A percentile compares a stretch with the other conserved stretches of the same genome.
phyloP scores from a whole-genome alignment of 2,329 filamentous ascomycete species.

The Apiospora aurea region DNA sequence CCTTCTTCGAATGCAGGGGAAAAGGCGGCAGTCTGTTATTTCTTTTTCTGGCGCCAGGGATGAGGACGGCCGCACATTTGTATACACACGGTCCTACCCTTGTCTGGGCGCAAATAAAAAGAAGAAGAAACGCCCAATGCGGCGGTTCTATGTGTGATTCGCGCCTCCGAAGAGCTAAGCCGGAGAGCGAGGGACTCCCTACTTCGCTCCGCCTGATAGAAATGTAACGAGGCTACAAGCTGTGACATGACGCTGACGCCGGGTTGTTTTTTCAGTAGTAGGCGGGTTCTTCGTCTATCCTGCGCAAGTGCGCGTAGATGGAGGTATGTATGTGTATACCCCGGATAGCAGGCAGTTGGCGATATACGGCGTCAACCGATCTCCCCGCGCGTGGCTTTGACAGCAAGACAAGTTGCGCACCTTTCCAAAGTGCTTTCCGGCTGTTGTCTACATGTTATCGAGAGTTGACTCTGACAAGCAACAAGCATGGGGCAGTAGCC shows the following conservation, averaged over 20 bases:
- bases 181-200: background rate
- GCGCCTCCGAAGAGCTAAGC: background rate
- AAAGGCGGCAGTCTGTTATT: background rate
- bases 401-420: constrained; percentile 8
- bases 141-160: background rate
- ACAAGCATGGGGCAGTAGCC: background rate
- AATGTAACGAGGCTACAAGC: background rate
- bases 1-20: background rate
- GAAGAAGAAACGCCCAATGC: constrained; percentile 20
- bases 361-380: background rate
- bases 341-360: background rate
- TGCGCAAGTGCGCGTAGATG: background rate
- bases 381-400: background rate
- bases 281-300: background rate
- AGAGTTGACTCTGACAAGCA: constrained; percentile 16
- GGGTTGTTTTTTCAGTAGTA: background rate
- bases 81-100: background rate
- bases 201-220: background rate
- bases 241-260: background rate
- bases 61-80: background rate
- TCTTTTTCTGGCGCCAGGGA: background rate
- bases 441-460: background rate
- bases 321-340: background rate
- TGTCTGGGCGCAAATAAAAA: background rate
- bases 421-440: background rate